phyloP scores from a whole-genome alignment of 192 early-diverging fungal genomes.

The Thoreauomyces humboldtii region DNA sequence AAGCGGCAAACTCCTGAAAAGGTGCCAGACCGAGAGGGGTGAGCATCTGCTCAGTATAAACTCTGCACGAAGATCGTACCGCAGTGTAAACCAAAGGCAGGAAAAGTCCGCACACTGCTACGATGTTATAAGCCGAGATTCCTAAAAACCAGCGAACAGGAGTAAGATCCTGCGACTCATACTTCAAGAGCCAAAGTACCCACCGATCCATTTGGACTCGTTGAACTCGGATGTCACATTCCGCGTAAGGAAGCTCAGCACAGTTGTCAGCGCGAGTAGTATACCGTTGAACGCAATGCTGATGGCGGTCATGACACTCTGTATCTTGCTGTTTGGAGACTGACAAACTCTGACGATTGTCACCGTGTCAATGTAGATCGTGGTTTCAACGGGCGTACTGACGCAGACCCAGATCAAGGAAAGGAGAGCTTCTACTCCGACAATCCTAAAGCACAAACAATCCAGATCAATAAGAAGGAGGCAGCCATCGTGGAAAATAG shows the following conservation, averaged over 20 bases:
- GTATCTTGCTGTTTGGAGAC: neutral
- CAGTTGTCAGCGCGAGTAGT: conserved; percentile 2
- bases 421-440: conserved; percentile 1
- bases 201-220: conserved; percentile 27
- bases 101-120: neutral
- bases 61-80: too few relatives aligned
- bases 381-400: conserved; percentile 2
- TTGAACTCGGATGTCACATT: conserved; percentile 20
- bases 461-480: too few relatives aligned
- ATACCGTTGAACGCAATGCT: conserved; percentile 11
- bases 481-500: too few relatives aligned
- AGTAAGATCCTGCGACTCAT: too few relatives aligned
- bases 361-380: neutral
- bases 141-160: too few relatives aligned
- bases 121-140: conserved; percentile 15
- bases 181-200: too few relatives aligned
- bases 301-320: conserved; percentile 1
- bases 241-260: conserved; percentile 8
- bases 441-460: too few relatives aligned
- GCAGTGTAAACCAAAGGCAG: conserved; percentile 11
- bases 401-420: conserved; percentile 13
- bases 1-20: conserved; percentile 2
- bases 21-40: too few relatives aligned
- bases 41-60: too few relatives aligned
- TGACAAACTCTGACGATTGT: neutral